phyloP scores from a whole-genome alignment of 2,329 filamentous ascomycete genomes.

The Fusarium anguioides region DNA sequence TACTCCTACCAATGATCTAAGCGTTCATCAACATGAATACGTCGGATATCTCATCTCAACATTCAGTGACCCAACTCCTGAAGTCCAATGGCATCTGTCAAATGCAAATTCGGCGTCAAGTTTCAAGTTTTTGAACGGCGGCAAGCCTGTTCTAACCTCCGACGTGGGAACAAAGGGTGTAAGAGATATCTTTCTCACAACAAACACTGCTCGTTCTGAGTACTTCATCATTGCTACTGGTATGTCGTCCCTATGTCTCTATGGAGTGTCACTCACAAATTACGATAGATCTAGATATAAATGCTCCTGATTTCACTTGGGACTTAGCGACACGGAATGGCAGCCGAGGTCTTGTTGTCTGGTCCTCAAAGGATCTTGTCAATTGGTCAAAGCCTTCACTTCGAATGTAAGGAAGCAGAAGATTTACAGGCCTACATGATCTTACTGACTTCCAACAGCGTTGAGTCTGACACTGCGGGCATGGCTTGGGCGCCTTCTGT shows the following conservation, averaged over 20 bases:
- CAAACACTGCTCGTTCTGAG: slow-evolving; percentile 49
- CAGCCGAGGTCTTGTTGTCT: slow-evolving; percentile 52
- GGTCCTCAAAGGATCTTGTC: slow-evolving; percentile 51
- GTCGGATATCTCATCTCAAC: slow-evolving; percentile 53
- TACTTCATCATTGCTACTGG: slow-evolving; percentile 53
- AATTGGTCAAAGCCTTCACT: slow-evolving; percentile 48
- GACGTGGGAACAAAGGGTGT: slow-evolving; percentile 51
- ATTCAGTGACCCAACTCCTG: slow-evolving; percentile 49
- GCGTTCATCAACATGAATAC: not conserved
- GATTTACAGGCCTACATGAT: no score
- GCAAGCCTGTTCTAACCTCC: slow-evolving; percentile 48
- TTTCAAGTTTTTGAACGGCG: slow-evolving; percentile 49
- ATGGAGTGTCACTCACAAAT: not conserved
- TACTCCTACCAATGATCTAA: slow-evolving; percentile 13
- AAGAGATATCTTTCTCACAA: slow-evolving; percentile 50
- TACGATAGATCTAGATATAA: slow-evolving; percentile 51
- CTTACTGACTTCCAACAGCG: slow-evolving; percentile 32
- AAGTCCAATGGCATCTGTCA: slow-evolving; percentile 51
- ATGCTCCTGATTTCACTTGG: slow-evolving; percentile 50
- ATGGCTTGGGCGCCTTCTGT: slow-evolving; percentile 54
- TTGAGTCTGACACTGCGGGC: slow-evolving; percentile 50
- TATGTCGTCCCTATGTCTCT: not conserved
- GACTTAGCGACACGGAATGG: slow-evolving; percentile 50
- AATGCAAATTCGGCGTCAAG: slow-evolving; percentile 47
- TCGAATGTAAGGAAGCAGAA: slow-evolving; percentile 1